phyloP scores from a whole-genome alignment of 192 early-diverging fungal species.

The Cetraspora pellucida region DNA sequence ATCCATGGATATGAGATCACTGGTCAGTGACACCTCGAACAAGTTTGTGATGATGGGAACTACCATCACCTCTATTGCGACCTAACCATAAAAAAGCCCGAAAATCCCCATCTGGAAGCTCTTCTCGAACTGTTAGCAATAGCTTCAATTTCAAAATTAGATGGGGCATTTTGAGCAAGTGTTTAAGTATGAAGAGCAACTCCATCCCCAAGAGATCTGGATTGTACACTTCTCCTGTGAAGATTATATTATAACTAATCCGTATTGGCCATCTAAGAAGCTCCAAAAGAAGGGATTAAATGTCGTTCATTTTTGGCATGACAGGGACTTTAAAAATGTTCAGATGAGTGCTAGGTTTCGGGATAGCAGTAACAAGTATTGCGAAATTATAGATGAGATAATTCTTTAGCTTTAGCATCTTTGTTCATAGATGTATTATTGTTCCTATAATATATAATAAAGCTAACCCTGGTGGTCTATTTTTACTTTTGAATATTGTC shows the following conservation, averaged over 20 bases:
- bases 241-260: background rate
- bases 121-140: background rate
- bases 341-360: background rate
- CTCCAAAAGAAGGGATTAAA: background rate
- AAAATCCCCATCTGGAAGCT: background rate
- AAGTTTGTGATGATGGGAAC: background rate
- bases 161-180: background rate
- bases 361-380: background rate
- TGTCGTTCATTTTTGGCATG: background rate
- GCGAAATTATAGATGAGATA: background rate
- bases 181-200: background rate
- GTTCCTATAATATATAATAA: background rate
- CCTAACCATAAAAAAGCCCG: background rate
- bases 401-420: background rate
- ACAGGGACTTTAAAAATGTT: background rate
- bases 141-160: background rate
- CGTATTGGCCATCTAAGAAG: background rate
- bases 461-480: constrained; percentile 47
- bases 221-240: background rate
- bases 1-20: background rate
- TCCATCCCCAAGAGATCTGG: background rate
- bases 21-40: background rate
- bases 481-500: no score
- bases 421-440: background rate
- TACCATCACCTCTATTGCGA: background rate